phyloP scores from a whole-genome alignment of 257 asterid species.

The Eustoma russellianum region DNA sequence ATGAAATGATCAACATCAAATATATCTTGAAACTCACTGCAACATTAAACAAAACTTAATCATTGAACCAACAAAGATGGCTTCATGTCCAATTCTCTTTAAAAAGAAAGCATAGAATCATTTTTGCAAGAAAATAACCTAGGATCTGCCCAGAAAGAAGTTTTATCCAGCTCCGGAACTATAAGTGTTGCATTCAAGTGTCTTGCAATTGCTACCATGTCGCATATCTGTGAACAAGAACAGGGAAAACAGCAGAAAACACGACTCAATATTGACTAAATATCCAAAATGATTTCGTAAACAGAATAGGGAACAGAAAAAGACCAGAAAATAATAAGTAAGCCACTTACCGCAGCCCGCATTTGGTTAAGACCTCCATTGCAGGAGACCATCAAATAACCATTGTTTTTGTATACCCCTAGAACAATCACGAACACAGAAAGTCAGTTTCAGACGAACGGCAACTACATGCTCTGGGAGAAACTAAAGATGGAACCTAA shows the following conservation, averaged over 20 bases:
- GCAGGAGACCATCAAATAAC: slow-evolving; percentile 93
- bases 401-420: slow-evolving; percentile 97
- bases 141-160: slow-evolving; percentile 98
- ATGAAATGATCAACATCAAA: slow-evolving; percentile 91
- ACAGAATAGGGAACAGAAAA: neutral
- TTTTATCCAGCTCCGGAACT: slow-evolving; percentile 96
- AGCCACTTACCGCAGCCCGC: slow-evolving; percentile 82
- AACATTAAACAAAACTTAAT: slow-evolving; percentile 8
- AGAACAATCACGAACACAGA: neutral
- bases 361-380: slow-evolving; percentile 98
- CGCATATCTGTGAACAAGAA: slow-evolving; percentile 59
- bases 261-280: neutral
- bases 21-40: slow-evolving; percentile 91
- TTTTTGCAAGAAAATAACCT: slow-evolving; percentile 41
- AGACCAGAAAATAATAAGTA: slow-evolving; percentile 2
- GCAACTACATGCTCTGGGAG: too few species aligned
- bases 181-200: slow-evolving; percentile 79
- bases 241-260: slow-evolving; percentile 1
- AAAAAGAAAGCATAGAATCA: too few species aligned
- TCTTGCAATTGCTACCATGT: slow-evolving; percentile 96
- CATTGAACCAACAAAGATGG: neutral
- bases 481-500: too few species aligned
- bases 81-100: neutral
- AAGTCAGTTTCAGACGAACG: too few species aligned
- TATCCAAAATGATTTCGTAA: neutral